Evolutionary conservation across 768 basidiomycete species (phyloP).

Genomic region (Suillus tomentosus): DNA sequence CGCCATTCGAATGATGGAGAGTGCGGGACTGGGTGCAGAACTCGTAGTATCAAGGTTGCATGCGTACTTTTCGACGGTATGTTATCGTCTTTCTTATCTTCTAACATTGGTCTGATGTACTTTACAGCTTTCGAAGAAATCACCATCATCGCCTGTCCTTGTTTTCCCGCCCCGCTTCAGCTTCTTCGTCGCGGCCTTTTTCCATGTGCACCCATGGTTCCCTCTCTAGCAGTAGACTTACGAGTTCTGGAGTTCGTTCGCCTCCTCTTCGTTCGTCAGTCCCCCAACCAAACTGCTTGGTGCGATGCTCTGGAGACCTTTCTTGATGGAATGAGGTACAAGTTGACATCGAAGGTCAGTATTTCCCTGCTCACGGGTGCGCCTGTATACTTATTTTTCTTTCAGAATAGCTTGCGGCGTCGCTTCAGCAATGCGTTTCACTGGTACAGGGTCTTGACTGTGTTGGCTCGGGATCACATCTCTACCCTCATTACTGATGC

Average conservation of each 20-base stretch:
- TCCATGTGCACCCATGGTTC: conserved; percentile 25
- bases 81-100: too few relatives aligned
- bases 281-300: conserved; percentile 19
- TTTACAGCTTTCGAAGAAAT: conserved; percentile 13
- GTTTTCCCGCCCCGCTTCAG: conserved; percentile 22
- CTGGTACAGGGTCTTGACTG: conserved; percentile 23
- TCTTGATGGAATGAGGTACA: conserved; percentile 14
- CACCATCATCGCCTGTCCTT: conserved; percentile 14
- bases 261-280: conserved; percentile 16
- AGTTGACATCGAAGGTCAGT: background rate
- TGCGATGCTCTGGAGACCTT: conserved; percentile 20
- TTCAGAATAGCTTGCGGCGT: conserved; percentile 26
- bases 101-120: background rate
- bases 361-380: background rate
- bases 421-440: conserved; percentile 26
- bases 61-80: too few relatives aligned
- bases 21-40: background rate
- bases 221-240: conserved; percentile 33
- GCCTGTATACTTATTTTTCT: background rate
- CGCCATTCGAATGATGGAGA: background rate
- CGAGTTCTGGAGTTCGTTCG: conserved; percentile 32
- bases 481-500: background rate
- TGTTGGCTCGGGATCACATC: conserved; percentile 22
- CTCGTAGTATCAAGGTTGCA: too few relatives aligned
- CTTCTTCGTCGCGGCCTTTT: conserved; percentile 23